phyloP scores from a whole-genome alignment of 2,329 filamentous ascomycete genomes.

The Chalaropsis ovoidea region DNA sequence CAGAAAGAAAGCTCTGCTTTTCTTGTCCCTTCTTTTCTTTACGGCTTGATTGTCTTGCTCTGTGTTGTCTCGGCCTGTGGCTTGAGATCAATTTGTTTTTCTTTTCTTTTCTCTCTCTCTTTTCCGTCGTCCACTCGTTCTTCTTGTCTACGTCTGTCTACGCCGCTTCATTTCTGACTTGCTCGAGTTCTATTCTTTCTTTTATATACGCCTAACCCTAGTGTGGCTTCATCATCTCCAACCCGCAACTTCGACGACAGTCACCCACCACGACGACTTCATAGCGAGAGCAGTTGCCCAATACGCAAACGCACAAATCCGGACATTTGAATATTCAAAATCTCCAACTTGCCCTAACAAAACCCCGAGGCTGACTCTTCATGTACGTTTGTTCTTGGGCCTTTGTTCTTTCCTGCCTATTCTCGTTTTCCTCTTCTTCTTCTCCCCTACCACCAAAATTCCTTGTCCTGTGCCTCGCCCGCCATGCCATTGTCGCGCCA shows the following conservation, averaged over 20 bases:
- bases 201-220: not conserved
- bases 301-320: too few relatives aligned
- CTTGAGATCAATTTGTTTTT: conserved; percentile 5
- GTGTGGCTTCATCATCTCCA: not conserved
- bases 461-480: not conserved
- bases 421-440: too few relatives aligned
- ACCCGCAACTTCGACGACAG: too few relatives aligned
- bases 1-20: not conserved
- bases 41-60: conserved; percentile 14
- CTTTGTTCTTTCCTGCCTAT: too few relatives aligned
- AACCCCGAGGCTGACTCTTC: too few relatives aligned
- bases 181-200: not conserved
- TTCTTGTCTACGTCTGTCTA: not conserved
- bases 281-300: not conserved
- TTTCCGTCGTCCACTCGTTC: not conserved
- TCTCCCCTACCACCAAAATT: too few relatives aligned
- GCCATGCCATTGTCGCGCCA: not conserved
- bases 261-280: not conserved
- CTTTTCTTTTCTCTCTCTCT: conserved; percentile 1
- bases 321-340: too few relatives aligned
- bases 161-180: not conserved
- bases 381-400: too few relatives aligned
- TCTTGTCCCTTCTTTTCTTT: conserved; percentile 12
- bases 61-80: conserved; percentile 3
- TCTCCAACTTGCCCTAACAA: too few relatives aligned